Base-by-base conservation (phyloP, 2,329 filamentous ascomycete genomes). In the Penicillium palitans region DNA sequence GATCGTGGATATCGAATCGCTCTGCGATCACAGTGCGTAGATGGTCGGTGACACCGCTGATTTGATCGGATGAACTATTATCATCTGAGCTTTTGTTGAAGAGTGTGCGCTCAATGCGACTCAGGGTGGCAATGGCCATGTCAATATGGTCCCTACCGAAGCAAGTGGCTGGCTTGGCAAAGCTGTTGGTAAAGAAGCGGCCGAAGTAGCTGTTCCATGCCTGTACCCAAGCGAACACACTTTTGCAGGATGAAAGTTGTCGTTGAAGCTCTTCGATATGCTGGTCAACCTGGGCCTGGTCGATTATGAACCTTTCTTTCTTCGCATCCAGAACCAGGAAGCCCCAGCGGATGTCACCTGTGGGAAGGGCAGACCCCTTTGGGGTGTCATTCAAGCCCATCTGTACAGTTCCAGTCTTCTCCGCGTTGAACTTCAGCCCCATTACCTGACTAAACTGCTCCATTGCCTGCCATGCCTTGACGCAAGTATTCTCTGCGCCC, bases 191-290 rank as follows among this genome's bases (percentile, higher is more conserved):
- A 66, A 87, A 85, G 70, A 86, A 87, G 1, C 80, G 78, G 8
- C 76, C 78, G 31, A 82, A 79, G 66, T 85, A 86, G 40, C 77
- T 81, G 64, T 87, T 87, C 79, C 84, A 87, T 0, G 83, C 83
- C 62, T 86, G 80, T 4, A 87, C 79, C 79, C 83, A 87, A 27
- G 81, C 75, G 60, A 87, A 83, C 7, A 87, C 73, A 59, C 81
- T 85, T 58, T 80, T 79, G 59, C 81, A 82, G 27, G 80, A 77
- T 6, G 76, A 74, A 6, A 89, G 80, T 63, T 89, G 86, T 4
- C 77, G 79, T 33, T 78, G 78, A 4, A 89, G 79, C 66, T 89
- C 85, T 2, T 76, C 68, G 54, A 87, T 83, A 61, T 89, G 86
- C 27, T 77, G 72, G 60, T 87, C 81, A 0, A 89, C 84, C 72